Evolutionary conservation across 495 filamentous ascomycete genomes (phyloP).

Genomic region (Annulohypoxylon stygium): DNA sequence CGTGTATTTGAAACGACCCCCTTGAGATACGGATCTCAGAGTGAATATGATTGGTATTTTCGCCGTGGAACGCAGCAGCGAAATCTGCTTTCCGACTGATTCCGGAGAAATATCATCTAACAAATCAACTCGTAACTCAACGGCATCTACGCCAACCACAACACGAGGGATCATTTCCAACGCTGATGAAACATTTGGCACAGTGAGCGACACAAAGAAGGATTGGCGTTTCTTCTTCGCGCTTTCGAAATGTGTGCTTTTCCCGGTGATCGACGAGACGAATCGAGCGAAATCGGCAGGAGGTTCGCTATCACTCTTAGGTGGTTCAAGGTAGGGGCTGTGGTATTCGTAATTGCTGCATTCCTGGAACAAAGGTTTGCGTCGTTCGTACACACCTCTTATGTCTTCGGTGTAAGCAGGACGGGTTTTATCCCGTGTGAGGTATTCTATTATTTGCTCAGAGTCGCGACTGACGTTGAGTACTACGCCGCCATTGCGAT

Average conservation of each 20-base stretch:
- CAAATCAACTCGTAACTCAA: constrained; percentile 94
- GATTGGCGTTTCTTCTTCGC: constrained; percentile 80
- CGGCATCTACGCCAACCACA: constrained; percentile 88
- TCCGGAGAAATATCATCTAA: constrained; percentile 81
- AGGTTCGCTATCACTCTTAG: constrained; percentile 69
- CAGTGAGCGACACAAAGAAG: constrained; percentile 93
- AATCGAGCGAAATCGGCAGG: constrained; percentile 86
- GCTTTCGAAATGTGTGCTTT: constrained; percentile 70
- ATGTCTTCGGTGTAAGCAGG: constrained; percentile 96
- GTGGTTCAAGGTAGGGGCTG: constrained; percentile 74
- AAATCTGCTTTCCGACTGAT: constrained; percentile 84
- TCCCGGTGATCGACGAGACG: constrained; percentile 78
- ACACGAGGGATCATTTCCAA: constrained; percentile 76
- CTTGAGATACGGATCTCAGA: constrained; percentile 85
- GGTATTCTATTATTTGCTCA: constrained; percentile 87
- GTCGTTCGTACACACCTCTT: constrained; percentile 89
- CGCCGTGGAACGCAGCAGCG: constrained; percentile 79
- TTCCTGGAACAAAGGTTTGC: constrained; percentile 90
- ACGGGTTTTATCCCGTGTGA: constrained; percentile 89
- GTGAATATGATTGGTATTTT: constrained; percentile 94
- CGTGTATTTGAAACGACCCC: constrained; percentile 87
- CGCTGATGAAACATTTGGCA: constrained; percentile 76
- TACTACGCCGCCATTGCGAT: constrained; percentile 86
- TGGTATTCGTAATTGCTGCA: constrained; percentile 97
- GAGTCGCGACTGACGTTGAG: constrained; percentile 90